phyloP scores from a whole-genome alignment of 805 yeast species.

The Monosporozyma aerobia region DNA sequence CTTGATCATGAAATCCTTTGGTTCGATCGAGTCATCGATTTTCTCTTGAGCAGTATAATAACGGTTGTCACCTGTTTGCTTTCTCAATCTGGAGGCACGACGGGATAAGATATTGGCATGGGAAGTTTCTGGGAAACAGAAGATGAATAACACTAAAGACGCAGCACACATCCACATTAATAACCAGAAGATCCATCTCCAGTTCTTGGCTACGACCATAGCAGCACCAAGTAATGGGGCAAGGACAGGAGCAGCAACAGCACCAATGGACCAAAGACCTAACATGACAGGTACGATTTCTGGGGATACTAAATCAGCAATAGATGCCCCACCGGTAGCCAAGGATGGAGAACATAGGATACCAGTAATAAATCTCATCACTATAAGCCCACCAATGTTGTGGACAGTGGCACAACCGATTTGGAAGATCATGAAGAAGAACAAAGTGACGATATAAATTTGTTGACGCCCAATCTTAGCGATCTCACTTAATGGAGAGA shows the following conservation, averaged over 20 bases:
- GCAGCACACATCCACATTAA: conserved; percentile 26
- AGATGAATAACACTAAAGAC: conserved; percentile 29
- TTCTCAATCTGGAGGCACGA: conserved; percentile 39
- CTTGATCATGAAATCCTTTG: conserved; percentile 16
- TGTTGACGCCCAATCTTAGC: conserved; percentile 45
- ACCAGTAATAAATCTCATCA: conserved; percentile 46
- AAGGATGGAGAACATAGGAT: conserved; percentile 46
- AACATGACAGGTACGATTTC: conserved; percentile 27
- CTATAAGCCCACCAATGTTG: conserved; percentile 42
- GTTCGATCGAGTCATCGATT: conserved; percentile 20
- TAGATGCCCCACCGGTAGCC: conserved; percentile 49
- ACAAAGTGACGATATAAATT: conserved; percentile 39
- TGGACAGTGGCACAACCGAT: conserved; percentile 45
- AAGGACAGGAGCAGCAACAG: conserved; percentile 43
- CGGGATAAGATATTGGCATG: conserved; percentile 36
- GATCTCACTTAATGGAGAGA: conserved; percentile 51
- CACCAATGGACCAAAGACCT: conserved; percentile 44
- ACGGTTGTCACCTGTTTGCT: conserved; percentile 38
- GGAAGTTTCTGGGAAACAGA: conserved; percentile 42
- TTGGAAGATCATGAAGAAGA: conserved; percentile 42
- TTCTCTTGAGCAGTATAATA: conserved; percentile 35
- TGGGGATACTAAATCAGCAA: conserved; percentile 35
- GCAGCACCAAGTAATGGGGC: conserved; percentile 40
- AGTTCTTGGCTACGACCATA: conserved; percentile 34
- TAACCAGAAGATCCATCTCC: conserved; percentile 51